Conservation (phyloP, 441 rosid genomes). For the Gossypium armourianum region DNA sequence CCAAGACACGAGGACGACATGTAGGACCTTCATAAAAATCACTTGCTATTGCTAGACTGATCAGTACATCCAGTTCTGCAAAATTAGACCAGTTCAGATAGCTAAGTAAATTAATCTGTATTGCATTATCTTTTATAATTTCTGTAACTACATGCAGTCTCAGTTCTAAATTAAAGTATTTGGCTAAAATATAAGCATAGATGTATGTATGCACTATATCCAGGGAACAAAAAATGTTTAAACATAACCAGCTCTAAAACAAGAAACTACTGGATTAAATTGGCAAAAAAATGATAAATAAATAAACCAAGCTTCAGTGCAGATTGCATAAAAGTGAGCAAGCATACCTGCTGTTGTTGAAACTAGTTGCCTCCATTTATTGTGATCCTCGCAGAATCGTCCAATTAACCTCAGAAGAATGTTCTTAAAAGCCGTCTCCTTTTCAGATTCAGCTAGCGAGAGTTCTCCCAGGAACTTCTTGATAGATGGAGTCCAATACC, state of each 20-base stretch:
- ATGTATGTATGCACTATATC: not conserved
- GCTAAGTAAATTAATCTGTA: not conserved
- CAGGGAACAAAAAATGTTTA: not conserved
- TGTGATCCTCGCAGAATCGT: constrained; percentile 61
- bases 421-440: constrained; percentile 59
- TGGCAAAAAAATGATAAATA: not conserved
- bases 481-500: constrained; percentile 64
- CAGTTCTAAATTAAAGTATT: not conserved
- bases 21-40: constrained; percentile 78
- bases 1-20: constrained; percentile 54
- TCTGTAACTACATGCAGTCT: not conserved
- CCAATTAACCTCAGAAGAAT: constrained; percentile 67
- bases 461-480: constrained; percentile 60
- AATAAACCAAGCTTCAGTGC: constrained; percentile 9
- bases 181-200: not conserved
- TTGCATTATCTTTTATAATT: not conserved
- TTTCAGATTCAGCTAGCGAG: constrained; percentile 72
- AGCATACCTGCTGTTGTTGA: constrained; percentile 64
- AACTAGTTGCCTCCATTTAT: constrained; percentile 71
- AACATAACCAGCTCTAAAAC: not conserved
- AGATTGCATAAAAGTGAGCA: not conserved
- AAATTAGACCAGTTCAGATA: constrained; percentile 17
- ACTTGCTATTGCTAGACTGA: constrained; percentile 73
- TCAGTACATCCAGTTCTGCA: constrained; percentile 88
- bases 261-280: constrained; percentile 3